These are phyloP conservation scores for Hamamelis virginiana DNA, from an alignment of 164 flowering plant genomes.

Conservation along the genomic window DNA sequence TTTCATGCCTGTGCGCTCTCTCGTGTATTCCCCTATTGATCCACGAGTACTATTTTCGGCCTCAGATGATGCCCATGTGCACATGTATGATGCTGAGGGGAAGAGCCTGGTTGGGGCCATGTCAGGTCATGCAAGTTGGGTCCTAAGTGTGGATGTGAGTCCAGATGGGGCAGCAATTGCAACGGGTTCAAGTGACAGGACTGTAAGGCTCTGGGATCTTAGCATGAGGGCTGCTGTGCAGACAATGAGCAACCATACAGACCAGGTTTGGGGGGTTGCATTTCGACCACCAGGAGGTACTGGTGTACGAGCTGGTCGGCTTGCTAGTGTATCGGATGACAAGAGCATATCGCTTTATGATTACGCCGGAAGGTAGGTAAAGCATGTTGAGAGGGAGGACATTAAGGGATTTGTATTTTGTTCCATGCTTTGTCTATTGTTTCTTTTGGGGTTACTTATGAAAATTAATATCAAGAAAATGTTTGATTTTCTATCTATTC, in stretches of 20 bases:
- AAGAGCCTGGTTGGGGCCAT: slow-evolving; percentile 68
- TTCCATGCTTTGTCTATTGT: background rate
- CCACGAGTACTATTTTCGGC: slow-evolving; percentile 78
- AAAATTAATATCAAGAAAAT: too few relatives aligned
- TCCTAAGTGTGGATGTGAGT: slow-evolving; percentile 83
- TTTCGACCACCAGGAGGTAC: slow-evolving; percentile 73
- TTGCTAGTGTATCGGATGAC: slow-evolving; percentile 95
- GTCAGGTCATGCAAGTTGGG: slow-evolving; percentile 98
- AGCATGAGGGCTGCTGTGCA: slow-evolving; percentile 87
- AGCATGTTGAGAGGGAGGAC: background rate
- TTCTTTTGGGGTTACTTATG: background rate
- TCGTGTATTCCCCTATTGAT: slow-evolving; percentile 74
- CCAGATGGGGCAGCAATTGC: slow-evolving; percentile 94
- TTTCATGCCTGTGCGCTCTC: slow-evolving; percentile 91
- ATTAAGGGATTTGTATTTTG: background rate
- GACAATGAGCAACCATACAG: slow-evolving; percentile 83
- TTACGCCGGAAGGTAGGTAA: slow-evolving; percentile 45
- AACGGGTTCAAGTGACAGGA: slow-evolving; percentile 88
- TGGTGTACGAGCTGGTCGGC: slow-evolving; percentile 69
- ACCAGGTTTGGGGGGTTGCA: slow-evolving; percentile 95
- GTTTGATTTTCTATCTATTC: too few relatives aligned
- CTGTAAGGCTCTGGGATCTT: slow-evolving; percentile 93
- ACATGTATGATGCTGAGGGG: slow-evolving; percentile 89
- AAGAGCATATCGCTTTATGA: slow-evolving; percentile 84
- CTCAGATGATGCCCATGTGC: slow-evolving; percentile 83